These are phyloP conservation scores for Spathaspora sp. DNA, from an alignment of 805 yeast species.

Conservation along the genomic window DNA sequence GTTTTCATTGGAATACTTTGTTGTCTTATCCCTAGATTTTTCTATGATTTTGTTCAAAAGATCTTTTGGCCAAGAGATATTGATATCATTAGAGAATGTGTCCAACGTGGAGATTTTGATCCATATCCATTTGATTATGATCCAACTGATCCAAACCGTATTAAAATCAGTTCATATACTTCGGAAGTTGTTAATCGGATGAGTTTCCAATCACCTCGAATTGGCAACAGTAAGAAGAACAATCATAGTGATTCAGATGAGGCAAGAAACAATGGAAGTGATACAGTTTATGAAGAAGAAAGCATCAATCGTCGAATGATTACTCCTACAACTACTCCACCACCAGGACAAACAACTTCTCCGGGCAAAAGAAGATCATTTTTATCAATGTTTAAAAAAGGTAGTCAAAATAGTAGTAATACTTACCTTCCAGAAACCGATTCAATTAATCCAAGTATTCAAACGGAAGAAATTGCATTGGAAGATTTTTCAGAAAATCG, in stretches of 20 bases:
- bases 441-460: constrained; percentile 12
- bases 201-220: constrained; percentile 10
- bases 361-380: constrained; percentile 1
- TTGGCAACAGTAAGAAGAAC: background rate
- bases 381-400: constrained; percentile 3
- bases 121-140: constrained; percentile 67
- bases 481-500: constrained; percentile 31
- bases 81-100: constrained; percentile 73
- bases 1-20: constrained; percentile 58
- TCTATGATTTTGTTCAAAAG: constrained; percentile 53
- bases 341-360: constrained; percentile 1
- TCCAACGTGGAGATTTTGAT: constrained; percentile 60
- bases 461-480: constrained; percentile 52
- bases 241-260: background rate
- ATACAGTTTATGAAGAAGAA: background rate
- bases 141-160: constrained; percentile 75
- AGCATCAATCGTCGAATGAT: background rate
- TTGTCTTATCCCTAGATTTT: constrained; percentile 67
- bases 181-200: constrained; percentile 15
- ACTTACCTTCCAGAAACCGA: background rate
- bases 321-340: constrained; percentile 1
- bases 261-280: background rate
- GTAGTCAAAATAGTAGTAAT: constrained; percentile 2
- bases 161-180: constrained; percentile 44
- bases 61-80: constrained; percentile 60